Percentiles rank a stretch among this genome's conserved stretches.
Conservation (phyloP, 2,329 filamentous ascomycete species). For the Pseudogymnoascus pannorum region DNA sequence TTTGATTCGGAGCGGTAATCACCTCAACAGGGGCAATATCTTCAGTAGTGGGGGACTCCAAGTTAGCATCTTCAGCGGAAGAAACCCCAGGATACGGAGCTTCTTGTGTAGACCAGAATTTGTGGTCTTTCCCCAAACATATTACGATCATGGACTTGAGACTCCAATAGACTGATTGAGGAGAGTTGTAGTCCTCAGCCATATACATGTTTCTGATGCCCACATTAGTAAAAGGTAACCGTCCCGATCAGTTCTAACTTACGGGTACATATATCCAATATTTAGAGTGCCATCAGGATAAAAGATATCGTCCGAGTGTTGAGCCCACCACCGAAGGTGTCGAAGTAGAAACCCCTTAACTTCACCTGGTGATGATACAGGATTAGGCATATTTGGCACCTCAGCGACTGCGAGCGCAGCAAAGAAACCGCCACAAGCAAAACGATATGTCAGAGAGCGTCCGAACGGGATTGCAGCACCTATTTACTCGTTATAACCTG, state of each 20-base stretch:
- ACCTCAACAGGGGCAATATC: not conserved
- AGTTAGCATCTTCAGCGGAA: constrained; percentile 11
- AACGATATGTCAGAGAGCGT: constrained; percentile 42
- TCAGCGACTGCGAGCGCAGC: constrained; percentile 38
- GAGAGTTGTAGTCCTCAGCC: constrained; percentile 49
- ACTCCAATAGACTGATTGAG: constrained; percentile 47
- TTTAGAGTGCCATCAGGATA: constrained; percentile 41
- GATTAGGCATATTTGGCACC: constrained; percentile 30
- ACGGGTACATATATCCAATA: constrained; percentile 35
- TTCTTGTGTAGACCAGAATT: constrained; percentile 40
- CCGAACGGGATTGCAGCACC: constrained; percentile 45
- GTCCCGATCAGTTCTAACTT: constrained; percentile 11
- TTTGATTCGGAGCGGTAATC: constrained; percentile 35
- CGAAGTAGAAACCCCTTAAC: constrained; percentile 43
- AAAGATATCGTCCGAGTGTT: constrained; percentile 36
- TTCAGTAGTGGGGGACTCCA: not conserved
- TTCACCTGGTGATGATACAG: constrained; percentile 32
- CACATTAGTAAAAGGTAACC: not conserved
- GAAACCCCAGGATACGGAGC: constrained; percentile 24
- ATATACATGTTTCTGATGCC: constrained; percentile 41
- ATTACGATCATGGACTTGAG: constrained; percentile 43
- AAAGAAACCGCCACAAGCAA: constrained; percentile 42
- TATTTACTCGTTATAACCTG: constrained; percentile 18
- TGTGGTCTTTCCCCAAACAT: constrained; percentile 28
- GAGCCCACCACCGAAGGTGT: constrained; percentile 44